Evolutionary conservation across 768 basidiomycete genomes (phyloP).

Genomic region (Coprinopsis strossmayeri): DNA sequence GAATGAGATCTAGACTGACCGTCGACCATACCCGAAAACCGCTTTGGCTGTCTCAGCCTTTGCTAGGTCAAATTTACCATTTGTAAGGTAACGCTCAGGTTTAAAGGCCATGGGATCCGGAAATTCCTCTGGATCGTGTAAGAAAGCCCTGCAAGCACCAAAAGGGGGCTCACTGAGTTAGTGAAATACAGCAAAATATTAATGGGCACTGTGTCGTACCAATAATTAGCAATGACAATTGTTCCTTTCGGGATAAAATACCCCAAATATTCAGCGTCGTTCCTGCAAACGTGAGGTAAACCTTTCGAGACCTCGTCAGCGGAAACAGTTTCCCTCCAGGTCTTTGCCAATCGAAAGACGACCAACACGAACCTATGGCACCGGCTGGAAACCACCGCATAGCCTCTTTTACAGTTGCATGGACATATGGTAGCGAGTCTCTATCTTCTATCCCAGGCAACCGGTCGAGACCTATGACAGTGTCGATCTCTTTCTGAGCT

Average conservation of each 20-base stretch:
- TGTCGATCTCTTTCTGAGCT: constrained; percentile 13
- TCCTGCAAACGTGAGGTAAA: constrained; percentile 12
- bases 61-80: constrained; percentile 15
- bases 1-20: too few species aligned
- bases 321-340: background rate
- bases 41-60: constrained; percentile 19
- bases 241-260: constrained; percentile 14
- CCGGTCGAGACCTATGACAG: constrained; percentile 9
- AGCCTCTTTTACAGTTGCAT: constrained; percentile 26
- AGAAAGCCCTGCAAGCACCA: constrained; percentile 13
- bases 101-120: constrained; percentile 17
- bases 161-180: background rate
- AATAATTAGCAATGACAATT: background rate
- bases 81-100: constrained; percentile 25
- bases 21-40: constrained; percentile 26
- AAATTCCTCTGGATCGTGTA: constrained; percentile 18
- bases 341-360: constrained; percentile 5
- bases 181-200: background rate
- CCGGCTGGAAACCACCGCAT: constrained; percentile 16
- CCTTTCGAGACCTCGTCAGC: constrained; percentile 3
- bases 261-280: constrained; percentile 15
- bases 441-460: constrained; percentile 13
- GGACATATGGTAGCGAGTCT: constrained; percentile 26
- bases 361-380: constrained; percentile 6
- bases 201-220: background rate